phyloP scores from a whole-genome alignment of 202 grass and related monocot genomes.

The Musa balbisiana region DNA sequence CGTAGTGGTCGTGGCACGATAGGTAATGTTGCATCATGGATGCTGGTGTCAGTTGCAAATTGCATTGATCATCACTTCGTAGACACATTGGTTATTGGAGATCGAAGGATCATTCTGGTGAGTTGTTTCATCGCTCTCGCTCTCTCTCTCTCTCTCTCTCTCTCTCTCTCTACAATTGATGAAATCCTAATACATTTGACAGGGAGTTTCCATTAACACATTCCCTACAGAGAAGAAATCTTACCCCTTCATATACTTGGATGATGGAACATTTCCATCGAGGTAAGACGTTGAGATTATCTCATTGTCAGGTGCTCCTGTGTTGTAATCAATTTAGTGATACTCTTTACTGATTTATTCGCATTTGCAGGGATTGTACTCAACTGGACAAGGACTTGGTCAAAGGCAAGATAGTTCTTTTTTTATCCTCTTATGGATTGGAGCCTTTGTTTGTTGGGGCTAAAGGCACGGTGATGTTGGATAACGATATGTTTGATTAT shows the following conservation, averaged over 20 bases:
- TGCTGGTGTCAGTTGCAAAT: conserved; percentile 29
- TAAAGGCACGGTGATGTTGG: not conserved
- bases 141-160: too few relatives aligned
- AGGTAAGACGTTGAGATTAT: not conserved
- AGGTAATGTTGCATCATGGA: conserved; percentile 31
- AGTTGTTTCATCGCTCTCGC: not conserved
- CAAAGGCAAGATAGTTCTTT: conserved; percentile 20
- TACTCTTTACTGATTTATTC: not conserved
- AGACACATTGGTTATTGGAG: not conserved
- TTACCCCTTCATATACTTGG: not conserved
- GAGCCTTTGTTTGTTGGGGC: conserved; percentile 10
- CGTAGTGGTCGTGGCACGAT: not conserved
- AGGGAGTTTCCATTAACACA: conserved; percentile 1
- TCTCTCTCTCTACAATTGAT: not conserved
- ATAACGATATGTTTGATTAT: not conserved
- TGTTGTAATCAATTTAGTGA: not conserved
- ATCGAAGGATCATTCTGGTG: not conserved
- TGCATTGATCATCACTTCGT: conserved; percentile 27
- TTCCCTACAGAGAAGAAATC: not conserved
- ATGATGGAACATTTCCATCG: not conserved
- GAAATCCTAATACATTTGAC: not conserved
- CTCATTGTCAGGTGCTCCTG: not conserved
- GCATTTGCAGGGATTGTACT: conserved; percentile 3
- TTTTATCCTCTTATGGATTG: not conserved
- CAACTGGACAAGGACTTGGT: not conserved